These are phyloP conservation scores for Termitomyces sp. DNA, from an alignment of 768 basidiomycete species.

Conservation along the genomic window DNA sequence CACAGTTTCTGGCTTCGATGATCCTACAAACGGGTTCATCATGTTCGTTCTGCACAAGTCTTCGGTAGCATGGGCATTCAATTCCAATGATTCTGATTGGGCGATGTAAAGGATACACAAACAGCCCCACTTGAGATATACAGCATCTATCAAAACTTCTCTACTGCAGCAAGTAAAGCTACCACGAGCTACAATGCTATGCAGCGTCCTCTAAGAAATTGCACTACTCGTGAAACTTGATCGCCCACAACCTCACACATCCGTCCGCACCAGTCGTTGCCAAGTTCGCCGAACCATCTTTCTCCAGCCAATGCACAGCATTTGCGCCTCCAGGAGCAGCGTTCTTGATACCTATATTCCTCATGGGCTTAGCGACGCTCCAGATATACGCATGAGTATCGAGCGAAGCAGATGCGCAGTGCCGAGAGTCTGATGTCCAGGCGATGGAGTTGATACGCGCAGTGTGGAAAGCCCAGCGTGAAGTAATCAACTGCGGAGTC, in stretches of 20 bases:
- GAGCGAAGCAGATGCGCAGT: conserved; percentile 85
- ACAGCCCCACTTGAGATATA: background rate
- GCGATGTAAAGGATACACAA: background rate
- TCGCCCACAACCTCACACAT: conserved; percentile 69
- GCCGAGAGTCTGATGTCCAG: conserved; percentile 69
- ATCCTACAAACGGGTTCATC: background rate
- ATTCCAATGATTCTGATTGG: background rate
- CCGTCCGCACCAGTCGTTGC: conserved; percentile 79
- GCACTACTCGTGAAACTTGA: conserved; percentile 37
- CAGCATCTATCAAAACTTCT: background rate
- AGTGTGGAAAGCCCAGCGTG: conserved; percentile 84
- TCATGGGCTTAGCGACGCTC: conserved; percentile 64
- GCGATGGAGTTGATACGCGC: conserved; percentile 75
- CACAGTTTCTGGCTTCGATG: conserved; percentile 54
- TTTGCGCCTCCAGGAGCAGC: conserved; percentile 84
- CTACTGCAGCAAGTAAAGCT: background rate
- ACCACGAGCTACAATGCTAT: background rate
- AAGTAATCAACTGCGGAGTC: conserved; percentile 49
- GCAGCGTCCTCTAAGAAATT: background rate
- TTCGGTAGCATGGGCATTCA: background rate
- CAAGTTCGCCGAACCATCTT: conserved; percentile 40
- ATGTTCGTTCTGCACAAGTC: background rate
- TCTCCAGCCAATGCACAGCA: conserved; percentile 73
- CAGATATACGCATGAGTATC: conserved; percentile 92
- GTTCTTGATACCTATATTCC: conserved; percentile 79